Base-by-base conservation (phyloP, 257 asterid genomes). In the Nemophila menziesii region DNA sequence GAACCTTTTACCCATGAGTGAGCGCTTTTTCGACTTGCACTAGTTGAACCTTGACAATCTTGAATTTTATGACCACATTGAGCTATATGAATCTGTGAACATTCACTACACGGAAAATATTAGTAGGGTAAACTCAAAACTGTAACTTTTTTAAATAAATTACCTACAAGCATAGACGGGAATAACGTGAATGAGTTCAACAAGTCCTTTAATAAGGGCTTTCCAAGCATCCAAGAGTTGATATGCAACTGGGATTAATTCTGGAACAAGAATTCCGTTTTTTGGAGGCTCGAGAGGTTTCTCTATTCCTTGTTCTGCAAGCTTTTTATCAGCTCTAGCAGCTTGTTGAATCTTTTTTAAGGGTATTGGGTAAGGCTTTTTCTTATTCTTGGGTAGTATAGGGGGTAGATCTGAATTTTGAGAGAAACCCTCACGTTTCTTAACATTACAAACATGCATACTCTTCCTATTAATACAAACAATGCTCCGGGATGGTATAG, bases 151-250 rank as follows among this genome's bases (percentile, higher is more conserved):
- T 42, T 5, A 33, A 20, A 45, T 24, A 37, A 48, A 63, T 62
- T 87, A 90, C 94, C 98, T 74, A 68, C 98, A 85, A 71, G 94
- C 98, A 39, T 74, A 71, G 60, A 90, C 76, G 2, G 94, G 92
- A 59, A 90, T 56, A 22, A 69, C 51, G 17, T 78, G 80, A 62
- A 80, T 44, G 59, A 89, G 85, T 50, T 69, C 92, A 1, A 87
- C 71, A 49, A 84, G 65, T 67, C 98, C 96, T 56, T 60, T 66
- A 36, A 89, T 89, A 17, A 89, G 61, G 46, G 55, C 53, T 74
- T 81, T 89, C 96, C 94, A 89, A 44, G 92, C 79, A 54, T 68
- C 81, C 41, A 89, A 56, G 22, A 85, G 72, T 57, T 69, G 75
- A 24, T 84, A 67, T 51, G 96, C 94, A n/a, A 71, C 54, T 4